phyloP scores from a whole-genome alignment of 1,284 basidiomycete genomes.

The Ustilago trichophora region DNA sequence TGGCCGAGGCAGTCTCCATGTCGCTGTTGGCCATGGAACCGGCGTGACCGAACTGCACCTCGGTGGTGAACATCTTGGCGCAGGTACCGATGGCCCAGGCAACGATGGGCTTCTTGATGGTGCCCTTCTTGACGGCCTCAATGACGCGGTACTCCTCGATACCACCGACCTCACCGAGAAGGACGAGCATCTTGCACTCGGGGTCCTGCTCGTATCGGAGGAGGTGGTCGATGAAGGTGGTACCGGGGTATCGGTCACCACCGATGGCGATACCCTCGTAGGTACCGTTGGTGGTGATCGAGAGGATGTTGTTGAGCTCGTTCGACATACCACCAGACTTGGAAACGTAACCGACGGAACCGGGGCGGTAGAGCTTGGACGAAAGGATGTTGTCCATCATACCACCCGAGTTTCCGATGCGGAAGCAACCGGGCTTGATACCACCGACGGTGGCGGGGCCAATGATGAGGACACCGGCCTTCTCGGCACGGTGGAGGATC shows the following conservation, averaged over 20 bases:
- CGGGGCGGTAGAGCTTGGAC: constrained; percentile 97
- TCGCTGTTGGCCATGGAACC: constrained; percentile 98
- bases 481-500: constrained; percentile 87
- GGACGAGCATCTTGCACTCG: constrained; percentile 97
- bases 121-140: constrained; percentile 91
- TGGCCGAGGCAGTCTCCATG: constrained; percentile 94
- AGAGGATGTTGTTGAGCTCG: constrained; percentile 99
- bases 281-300: constrained; percentile 95
- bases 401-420: constrained; percentile 98
- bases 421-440: constrained; percentile 99
- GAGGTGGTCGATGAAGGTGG: constrained; percentile 98
- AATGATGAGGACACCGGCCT: constrained; percentile 91
- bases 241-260: constrained; percentile 97
- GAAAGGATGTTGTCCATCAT: constrained; percentile 99
- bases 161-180: constrained; percentile 98
- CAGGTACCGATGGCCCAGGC: constrained; percentile 99
- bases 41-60: constrained; percentile 99
- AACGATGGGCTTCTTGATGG: constrained; percentile 97
- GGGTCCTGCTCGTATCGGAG: constrained; percentile 97
- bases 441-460: constrained; percentile 98
- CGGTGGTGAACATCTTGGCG: constrained; percentile 99
- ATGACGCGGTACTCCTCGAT: constrained; percentile 99
- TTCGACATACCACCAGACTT: constrained; percentile 99
- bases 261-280: constrained; percentile 99
- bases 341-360: constrained; percentile 97